Conservation (phyloP, 345 rosid species). For the Acer negundo region DNA sequence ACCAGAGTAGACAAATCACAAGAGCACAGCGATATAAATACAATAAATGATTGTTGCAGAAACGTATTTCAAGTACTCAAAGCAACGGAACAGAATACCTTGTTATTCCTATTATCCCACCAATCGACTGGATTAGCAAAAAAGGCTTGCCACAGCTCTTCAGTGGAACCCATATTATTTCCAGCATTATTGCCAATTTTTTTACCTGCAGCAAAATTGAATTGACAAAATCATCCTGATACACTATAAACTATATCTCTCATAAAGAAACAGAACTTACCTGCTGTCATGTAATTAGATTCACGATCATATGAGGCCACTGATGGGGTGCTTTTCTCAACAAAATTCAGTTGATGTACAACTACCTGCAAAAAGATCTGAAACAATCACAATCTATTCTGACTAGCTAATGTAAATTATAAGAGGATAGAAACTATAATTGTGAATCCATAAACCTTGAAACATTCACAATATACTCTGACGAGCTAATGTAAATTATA, state of each 20-base stretch:
- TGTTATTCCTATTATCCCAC: constrained; percentile 73
- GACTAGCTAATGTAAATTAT: not conserved
- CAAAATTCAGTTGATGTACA: constrained; percentile 60
- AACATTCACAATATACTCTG: not conserved
- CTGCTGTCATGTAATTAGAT: constrained; percentile 26
- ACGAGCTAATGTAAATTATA: not conserved
- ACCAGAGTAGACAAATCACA: not conserved
- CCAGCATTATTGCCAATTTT: constrained; percentile 31
- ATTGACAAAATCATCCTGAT: not conserved
- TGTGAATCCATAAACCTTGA: constrained; percentile 3
- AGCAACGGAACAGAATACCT: constrained; percentile 38
- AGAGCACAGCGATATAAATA: not conserved
- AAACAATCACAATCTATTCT: constrained; percentile 1
- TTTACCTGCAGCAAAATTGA: constrained; percentile 34
- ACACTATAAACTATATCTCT: not conserved
- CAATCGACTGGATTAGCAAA: constrained; percentile 63
- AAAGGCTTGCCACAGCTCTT: constrained; percentile 66
- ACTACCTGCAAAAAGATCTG: constrained; percentile 44
- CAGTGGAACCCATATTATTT: constrained; percentile 28
- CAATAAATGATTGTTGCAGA: not conserved
- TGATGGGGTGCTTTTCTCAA: constrained; percentile 40
- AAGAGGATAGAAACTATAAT: not conserved
- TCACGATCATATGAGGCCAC: constrained; percentile 28
- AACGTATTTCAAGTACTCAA: not conserved
- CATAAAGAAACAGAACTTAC: constrained; percentile 22